These are phyloP conservation scores for Dendrobium chrysotoxum DNA, from an alignment of 106 monocot genomes.

Conservation along the genomic window DNA sequence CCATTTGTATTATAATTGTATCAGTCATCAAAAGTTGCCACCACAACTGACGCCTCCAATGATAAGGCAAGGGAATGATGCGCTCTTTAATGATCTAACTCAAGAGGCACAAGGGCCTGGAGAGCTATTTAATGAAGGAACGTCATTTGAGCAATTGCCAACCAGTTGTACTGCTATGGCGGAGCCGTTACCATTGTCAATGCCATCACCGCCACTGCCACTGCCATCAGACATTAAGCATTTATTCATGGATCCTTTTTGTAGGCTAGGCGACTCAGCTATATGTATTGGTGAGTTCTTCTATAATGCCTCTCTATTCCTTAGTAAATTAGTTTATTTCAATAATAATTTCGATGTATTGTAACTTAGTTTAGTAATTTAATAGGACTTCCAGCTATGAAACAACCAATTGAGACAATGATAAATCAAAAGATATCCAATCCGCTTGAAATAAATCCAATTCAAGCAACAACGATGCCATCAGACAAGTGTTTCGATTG, in stretches of 20 bases:
- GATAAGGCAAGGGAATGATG: conserved; percentile 10
- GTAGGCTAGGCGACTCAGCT: neutral
- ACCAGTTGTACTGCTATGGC: neutral
- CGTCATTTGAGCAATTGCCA: neutral
- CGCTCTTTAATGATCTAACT: conserved; percentile 33
- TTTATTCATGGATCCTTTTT: neutral
- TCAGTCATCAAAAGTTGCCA: neutral
- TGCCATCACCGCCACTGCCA: neutral
- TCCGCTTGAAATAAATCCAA: no score
- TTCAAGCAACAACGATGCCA: no score
- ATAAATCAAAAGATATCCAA: no score
- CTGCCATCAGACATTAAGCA: neutral
- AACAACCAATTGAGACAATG: no score
- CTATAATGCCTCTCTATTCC: no score
- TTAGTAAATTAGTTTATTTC: no score
- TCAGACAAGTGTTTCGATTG: no score
- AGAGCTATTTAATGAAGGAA: neutral
- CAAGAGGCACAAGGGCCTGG: conserved; percentile 16
- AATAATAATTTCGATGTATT: no score
- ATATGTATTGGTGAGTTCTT: conserved; percentile 8
- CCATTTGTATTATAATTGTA: conserved; percentile 25
- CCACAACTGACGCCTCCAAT: neutral
- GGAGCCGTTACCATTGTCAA: neutral
- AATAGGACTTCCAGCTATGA: no score
- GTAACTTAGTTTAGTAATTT: no score